A percentile compares a stretch with the other conserved stretches of the same genome.
These are phyloP conservation scores for Rehmannia glutinosa DNA, from an alignment of 257 asterid genomes.

Conservation along the genomic window DNA sequence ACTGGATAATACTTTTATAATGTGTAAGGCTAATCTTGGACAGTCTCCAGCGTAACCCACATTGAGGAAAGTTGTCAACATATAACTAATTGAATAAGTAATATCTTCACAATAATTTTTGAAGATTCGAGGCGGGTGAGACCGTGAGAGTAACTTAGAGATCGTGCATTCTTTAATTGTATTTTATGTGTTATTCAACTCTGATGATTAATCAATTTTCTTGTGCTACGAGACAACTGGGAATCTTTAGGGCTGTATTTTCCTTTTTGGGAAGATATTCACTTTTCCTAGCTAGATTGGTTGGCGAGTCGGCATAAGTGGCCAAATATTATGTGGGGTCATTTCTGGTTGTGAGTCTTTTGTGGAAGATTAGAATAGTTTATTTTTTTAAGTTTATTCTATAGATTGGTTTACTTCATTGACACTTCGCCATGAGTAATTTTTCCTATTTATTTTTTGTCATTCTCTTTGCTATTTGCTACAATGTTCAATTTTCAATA, in stretches of 20 bases:
- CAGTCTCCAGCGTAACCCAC: too few relatives aligned
- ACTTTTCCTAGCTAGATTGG: not conserved
- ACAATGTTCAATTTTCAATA: not conserved
- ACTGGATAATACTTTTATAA: not conserved
- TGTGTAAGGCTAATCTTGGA: not conserved
- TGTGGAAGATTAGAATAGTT: not conserved
- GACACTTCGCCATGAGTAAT: not conserved
- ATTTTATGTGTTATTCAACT: not conserved
- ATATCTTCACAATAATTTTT: not conserved
- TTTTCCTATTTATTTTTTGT: not conserved
- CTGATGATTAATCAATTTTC: not conserved
- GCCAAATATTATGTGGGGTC: not conserved
- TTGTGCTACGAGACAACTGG: not conserved
- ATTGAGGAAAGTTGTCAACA: not conserved
- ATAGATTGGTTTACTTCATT: not conserved
- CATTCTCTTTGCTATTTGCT: not conserved
- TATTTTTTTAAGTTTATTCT: not conserved
- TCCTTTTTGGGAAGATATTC: not conserved
- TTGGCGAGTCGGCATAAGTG: not conserved
- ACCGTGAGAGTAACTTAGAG: not conserved
- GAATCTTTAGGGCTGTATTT: not conserved
- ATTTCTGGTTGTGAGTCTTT: not conserved
- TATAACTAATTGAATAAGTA: not conserved
- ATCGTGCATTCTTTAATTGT: not conserved
- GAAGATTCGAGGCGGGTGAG: not conserved